Conservation (phyloP, 345 rosid species). For the Gossypium rotundifolium region DNA sequence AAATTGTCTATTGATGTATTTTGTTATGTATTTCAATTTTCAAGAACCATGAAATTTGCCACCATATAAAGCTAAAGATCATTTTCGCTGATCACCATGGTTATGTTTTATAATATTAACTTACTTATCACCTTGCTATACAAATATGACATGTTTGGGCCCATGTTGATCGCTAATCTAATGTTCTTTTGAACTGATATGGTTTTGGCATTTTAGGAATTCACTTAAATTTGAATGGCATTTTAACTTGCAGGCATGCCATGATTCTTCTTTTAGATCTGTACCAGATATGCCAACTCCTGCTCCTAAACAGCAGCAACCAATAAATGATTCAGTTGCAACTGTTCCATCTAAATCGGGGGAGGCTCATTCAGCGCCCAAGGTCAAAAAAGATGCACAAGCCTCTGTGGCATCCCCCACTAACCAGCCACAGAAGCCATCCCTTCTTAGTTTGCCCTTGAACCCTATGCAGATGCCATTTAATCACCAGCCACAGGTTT, state of each 20-base stretch:
- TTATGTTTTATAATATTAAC: background rate
- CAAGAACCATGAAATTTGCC: background rate
- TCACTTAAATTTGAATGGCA: conserved; percentile 6
- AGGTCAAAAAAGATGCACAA: conserved; percentile 53
- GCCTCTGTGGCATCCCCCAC: conserved; percentile 36
- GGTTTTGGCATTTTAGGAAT: background rate
- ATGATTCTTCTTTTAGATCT: conserved; percentile 32
- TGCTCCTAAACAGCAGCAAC: conserved; percentile 44
- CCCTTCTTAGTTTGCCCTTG: conserved; percentile 45
- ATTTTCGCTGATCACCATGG: background rate
- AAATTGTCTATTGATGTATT: background rate
- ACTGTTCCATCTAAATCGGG: conserved; percentile 37
- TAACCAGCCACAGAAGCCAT: conserved; percentile 54
- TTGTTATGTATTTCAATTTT: background rate
- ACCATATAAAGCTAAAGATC: background rate
- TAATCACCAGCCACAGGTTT: conserved; percentile 60
- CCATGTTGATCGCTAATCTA: background rate
- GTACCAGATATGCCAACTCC: conserved; percentile 57
- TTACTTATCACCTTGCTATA: background rate
- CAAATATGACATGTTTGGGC: background rate
- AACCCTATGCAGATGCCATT: conserved; percentile 65
- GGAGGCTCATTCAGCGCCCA: conserved; percentile 40
- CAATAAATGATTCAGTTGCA: conserved; percentile 43
- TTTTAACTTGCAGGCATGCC: conserved; percentile 58
- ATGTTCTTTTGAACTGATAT: background rate